Base-by-base conservation (phyloP, 2,329 filamentous ascomycete genomes). In the Ophiostoma sp. region DNA sequence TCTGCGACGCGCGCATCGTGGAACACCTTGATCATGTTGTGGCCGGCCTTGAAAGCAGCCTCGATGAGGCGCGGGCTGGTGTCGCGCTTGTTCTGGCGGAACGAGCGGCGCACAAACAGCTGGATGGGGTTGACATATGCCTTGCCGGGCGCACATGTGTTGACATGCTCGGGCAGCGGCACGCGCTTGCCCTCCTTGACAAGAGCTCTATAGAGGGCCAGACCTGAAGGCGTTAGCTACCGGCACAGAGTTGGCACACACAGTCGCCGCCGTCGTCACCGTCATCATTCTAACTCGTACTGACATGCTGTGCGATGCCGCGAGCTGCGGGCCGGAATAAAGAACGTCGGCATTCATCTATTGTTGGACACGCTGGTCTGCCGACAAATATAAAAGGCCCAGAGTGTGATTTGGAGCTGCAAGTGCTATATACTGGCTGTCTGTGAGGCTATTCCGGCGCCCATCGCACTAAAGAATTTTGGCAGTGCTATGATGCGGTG, bases 131-230 rank as follows among this genome's bases (percentile, higher is more conserved):
- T 79, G 71, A 76, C 76, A 23, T 67, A 64, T 10, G 36, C 67
- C 17, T 27, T 57, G 75, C 71, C 67, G 7, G 70, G 39, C 69
- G 76, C 77, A 68, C 73, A 76, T 1, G 75, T 72, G 7, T 77
- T 75, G 27, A 85, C 75, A 66, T 86, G 80, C 76, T 81, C 75
- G 1, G 86, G 83, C 1, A 91, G 79, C 1, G 83, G 79, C 44
- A 90, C 79, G 57, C 78, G 80, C 39, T 80, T 78, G 71, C 83
- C 87, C 79, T 87, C 84, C 72, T 83, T 83, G 68, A 93, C 80
- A 70, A 94, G 85, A 48, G 90, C 87, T 73, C 89, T 85, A 80
- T 90, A 94, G 67, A 94, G 86, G 68, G 90, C 89, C 73, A 91
- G 84, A 76, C 87, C 89, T 89, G 74, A 31, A 7, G 41, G 10